phyloP scores from a whole-genome alignment of 2,329 filamentous ascomycete species.

The Fusarium sp. region DNA sequence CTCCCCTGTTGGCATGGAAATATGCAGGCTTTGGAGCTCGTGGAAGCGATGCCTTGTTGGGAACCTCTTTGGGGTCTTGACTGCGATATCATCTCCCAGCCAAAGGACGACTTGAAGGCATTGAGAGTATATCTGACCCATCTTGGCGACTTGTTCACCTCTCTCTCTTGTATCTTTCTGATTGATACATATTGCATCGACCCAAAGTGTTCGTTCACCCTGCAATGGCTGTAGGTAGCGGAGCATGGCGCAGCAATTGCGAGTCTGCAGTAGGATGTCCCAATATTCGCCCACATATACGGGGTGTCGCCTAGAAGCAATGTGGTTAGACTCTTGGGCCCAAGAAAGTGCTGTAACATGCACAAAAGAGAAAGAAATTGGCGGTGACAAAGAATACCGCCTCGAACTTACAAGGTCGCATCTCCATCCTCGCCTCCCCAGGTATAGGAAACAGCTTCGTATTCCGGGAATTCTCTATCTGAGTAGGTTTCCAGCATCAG shows the following conservation, averaged over 20 bases:
- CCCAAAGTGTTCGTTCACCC: neutral
- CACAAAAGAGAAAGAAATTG: too few species aligned
- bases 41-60: neutral
- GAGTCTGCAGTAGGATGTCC: neutral
- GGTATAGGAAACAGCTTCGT: neutral
- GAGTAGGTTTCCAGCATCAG: neutral
- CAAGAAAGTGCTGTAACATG: neutral
- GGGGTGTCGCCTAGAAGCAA: neutral
- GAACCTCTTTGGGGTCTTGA: neutral
- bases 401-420: neutral
- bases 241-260: slow-evolving; percentile 1
- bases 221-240: neutral
- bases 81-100: neutral
- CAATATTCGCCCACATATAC: neutral
- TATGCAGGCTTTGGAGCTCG: neutral
- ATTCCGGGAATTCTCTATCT: neutral
- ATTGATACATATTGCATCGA: neutral
- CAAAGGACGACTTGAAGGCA: neutral
- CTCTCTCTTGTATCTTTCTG: neutral
- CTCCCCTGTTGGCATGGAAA: neutral
- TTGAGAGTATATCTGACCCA: neutral
- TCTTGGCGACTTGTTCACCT: neutral
- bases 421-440: neutral
- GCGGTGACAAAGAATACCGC: neutral
- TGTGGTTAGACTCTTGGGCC: neutral